Percentiles rank a stretch among this genome's conserved stretches.
phyloP scores from a whole-genome alignment of 441 rosid genomes.

The Breynia disticha region DNA sequence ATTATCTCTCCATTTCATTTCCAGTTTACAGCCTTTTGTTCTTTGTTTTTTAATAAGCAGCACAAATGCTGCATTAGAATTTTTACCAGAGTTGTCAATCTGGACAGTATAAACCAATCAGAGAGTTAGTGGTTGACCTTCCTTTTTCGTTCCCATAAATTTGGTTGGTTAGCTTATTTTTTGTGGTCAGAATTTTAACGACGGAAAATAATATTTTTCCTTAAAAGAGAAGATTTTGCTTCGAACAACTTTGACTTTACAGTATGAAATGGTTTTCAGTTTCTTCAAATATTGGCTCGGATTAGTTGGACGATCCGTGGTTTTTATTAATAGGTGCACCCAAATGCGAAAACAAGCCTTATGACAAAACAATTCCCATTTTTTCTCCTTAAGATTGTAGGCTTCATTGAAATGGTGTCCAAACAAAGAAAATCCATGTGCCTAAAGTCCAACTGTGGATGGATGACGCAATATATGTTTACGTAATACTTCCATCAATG shows the following conservation, averaged over 20 bases:
- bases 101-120: constrained; percentile 7
- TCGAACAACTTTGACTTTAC: not conserved
- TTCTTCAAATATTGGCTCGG: not conserved
- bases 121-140: constrained; percentile 17
- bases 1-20: not conserved
- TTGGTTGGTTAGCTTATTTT: constrained; percentile 12
- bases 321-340: not conserved
- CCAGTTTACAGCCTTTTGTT: not conserved
- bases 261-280: not conserved
- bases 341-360: not conserved
- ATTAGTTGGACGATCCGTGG: not conserved
- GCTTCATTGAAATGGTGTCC: not conserved
- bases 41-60: not conserved
- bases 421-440: not conserved
- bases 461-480: not conserved
- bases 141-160: constrained; percentile 7
- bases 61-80: not conserved
- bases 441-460: not conserved
- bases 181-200: not conserved
- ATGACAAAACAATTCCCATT: not conserved
- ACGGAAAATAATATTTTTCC: not conserved
- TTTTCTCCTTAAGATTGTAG: not conserved
- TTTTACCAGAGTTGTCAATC: not conserved
- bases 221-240: not conserved
- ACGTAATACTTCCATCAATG: not conserved